Base-by-base conservation (phyloP, 1,284 basidiomycete species). In the Tetrapyrgos nigripes region DNA sequence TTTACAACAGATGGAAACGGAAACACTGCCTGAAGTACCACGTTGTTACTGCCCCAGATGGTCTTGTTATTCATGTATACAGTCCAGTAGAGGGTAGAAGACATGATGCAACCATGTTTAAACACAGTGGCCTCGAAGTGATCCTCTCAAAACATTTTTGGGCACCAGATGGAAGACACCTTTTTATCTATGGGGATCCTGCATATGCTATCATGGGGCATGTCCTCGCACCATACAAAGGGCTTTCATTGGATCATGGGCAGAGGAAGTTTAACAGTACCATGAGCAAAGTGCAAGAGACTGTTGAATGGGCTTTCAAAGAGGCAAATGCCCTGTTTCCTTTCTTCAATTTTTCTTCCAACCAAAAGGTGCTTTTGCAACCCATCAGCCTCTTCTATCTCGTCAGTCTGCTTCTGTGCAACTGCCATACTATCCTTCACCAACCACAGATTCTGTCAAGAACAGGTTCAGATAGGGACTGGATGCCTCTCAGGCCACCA, bases 181-280 rank as follows among this genome's bases (percentile, higher is more conserved):
- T 46, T 46, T 46, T 46, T 24, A 46, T 46, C 44, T 46, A 46
- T n/a, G 44, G 44, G 6, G 44, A 46, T 46, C 44, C 44, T 21
- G 44, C 44, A 8, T 46, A 46, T 24, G 24, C 19, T 46, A 24
- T 46, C 24, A 8, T n/a, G 6, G 44, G 19, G 19, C 44, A 46
- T 46, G n/a, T 46, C n/a, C 44, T 46, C 10, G 44, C 44, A 9
- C 44, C 44, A 19, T 46, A 46, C n/a, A 46, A 46, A 24, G 44
- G 44, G 10, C 10, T 24, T 6, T 8, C 44, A 6, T 24, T 46
- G 10, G 24, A 19, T 21, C 19, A 10, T 19, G 44, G 8, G n/a
- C 44, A 46, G 44, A 6, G n/a, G 44, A 46, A 21, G 44, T 46
- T 46, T n/a, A 46, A 46, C n/a, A 10, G n/a, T 8, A 24, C 8